A percentile compares a stretch with the other conserved stretches of the same genome.
Conservation (phyloP, 2,329 filamentous ascomycete genomes). For the Alternaria metachromatica region DNA sequence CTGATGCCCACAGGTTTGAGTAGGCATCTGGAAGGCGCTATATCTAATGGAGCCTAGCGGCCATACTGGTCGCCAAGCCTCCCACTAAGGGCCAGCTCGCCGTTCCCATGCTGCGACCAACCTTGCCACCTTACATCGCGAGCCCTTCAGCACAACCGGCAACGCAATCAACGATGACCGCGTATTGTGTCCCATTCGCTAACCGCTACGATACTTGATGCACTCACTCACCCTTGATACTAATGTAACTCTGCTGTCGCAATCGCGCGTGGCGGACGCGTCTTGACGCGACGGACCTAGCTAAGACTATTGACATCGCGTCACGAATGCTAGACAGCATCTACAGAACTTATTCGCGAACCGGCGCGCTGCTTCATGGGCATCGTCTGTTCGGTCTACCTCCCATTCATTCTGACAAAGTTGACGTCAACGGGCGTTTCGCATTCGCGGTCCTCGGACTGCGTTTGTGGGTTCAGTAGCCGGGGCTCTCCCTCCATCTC, state of each 20-base stretch:
- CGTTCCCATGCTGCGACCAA: background rate
- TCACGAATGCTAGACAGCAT: background rate
- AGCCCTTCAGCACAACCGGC: background rate
- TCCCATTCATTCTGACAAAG: background rate
- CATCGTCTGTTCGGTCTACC: background rate
- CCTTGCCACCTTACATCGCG: background rate
- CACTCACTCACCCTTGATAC: background rate
- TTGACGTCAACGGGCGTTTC: slow-evolving; percentile 25
- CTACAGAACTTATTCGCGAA: background rate
- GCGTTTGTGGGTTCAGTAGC: slow-evolving; percentile 42
- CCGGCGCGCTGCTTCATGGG: background rate
- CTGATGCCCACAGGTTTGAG: too few species aligned
- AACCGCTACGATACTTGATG: background rate
- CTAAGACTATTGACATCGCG: background rate
- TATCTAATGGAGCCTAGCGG: background rate
- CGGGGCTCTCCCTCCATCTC: slow-evolving; percentile 26
- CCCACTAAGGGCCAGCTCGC: background rate
- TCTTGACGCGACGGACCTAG: background rate
- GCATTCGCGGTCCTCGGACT: slow-evolving; percentile 30
- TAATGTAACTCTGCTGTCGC: background rate
- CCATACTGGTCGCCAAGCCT: background rate
- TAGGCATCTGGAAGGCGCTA: too few species aligned
- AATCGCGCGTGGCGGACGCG: background rate
- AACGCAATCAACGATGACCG: background rate
- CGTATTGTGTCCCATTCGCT: background rate